Evolutionary conservation across 306 rosid genomes (phyloP).

Genomic region (Vigna angularis): DNA sequence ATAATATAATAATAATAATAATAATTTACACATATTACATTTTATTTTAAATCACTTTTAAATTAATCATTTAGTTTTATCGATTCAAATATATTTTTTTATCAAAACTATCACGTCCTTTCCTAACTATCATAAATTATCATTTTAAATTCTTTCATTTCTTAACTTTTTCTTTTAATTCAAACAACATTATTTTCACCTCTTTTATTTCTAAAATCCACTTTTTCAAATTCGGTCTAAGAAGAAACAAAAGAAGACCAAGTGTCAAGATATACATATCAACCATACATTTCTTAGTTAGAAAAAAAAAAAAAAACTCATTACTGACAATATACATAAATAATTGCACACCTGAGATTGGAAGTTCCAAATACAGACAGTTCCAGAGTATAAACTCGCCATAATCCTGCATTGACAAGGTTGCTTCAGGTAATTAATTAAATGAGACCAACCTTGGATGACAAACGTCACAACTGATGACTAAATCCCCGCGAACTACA

Average conservation of each 20-base stretch:
- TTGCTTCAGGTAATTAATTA: conserved; percentile 33
- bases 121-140: too few relatives aligned
- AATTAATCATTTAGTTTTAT: too few relatives aligned
- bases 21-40: too few relatives aligned
- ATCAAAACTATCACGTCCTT: too few relatives aligned
- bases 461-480: conserved; percentile 24
- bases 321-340: conserved; percentile 6
- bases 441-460: conserved; percentile 26
- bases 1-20: too few relatives aligned
- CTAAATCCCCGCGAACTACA: conserved; percentile 14
- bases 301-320: not conserved
- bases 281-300: conserved; percentile 32
- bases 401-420: conserved; percentile 72
- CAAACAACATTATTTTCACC: too few relatives aligned
- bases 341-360: conserved; percentile 83
- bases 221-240: too few relatives aligned
- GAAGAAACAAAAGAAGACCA: not conserved
- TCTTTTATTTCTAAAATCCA: too few relatives aligned
- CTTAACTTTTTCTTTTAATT: too few relatives aligned
- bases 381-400: conserved; percentile 95
- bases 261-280: conserved; percentile 44
- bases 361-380: conserved; percentile 96
- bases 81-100: too few relatives aligned
- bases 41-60: too few relatives aligned
- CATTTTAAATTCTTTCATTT: too few relatives aligned